phyloP scores from a whole-genome alignment of 768 basidiomycete species.

The Suillus spraguei region DNA sequence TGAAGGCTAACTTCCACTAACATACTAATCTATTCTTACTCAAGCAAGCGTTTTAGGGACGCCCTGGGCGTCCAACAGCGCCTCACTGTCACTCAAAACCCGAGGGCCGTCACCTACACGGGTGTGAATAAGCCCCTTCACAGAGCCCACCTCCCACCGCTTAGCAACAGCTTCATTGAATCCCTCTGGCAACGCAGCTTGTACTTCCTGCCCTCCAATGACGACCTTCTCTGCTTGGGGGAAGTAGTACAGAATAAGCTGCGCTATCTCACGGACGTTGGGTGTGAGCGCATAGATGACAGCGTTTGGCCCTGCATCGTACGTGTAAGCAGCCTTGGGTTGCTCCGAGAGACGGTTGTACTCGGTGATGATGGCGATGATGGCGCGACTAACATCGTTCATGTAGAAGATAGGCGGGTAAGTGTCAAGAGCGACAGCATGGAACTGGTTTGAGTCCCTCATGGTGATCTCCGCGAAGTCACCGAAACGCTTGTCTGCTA shows the following conservation, averaged over 20 bases:
- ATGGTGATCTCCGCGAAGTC: conserved; percentile 91
- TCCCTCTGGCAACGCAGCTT: conserved; percentile 60
- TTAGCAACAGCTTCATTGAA: conserved; percentile 83
- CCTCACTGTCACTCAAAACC: conserved; percentile 60
- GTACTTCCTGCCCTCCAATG: conserved; percentile 46
- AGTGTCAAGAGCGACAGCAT: conserved; percentile 96
- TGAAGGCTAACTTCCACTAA: not conserved
- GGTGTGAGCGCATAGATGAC: conserved; percentile 89
- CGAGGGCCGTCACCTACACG: conserved; percentile 91
- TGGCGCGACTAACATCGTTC: conserved; percentile 95
- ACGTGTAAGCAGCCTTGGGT: conserved; percentile 93
- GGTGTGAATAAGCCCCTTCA: conserved; percentile 91
- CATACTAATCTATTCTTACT: not conserved
- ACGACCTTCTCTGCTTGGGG: conserved; percentile 62
- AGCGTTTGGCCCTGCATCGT: conserved; percentile 97
- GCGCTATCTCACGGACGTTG: conserved; percentile 77
- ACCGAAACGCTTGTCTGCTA: conserved; percentile 79
- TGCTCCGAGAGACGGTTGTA: conserved; percentile 81
- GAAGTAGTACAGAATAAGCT: conserved; percentile 82
- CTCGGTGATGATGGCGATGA: conserved; percentile 89
- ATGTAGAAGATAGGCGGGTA: conserved; percentile 99
- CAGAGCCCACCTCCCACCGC: conserved; percentile 71
- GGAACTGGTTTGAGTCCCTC: conserved; percentile 98
- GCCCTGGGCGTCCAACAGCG: conserved; percentile 69
- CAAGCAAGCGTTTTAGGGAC: conserved; percentile 60